Evolutionary conservation across 306 rosid species (phyloP).

Genomic region (Prinsepia uniflora): DNA sequence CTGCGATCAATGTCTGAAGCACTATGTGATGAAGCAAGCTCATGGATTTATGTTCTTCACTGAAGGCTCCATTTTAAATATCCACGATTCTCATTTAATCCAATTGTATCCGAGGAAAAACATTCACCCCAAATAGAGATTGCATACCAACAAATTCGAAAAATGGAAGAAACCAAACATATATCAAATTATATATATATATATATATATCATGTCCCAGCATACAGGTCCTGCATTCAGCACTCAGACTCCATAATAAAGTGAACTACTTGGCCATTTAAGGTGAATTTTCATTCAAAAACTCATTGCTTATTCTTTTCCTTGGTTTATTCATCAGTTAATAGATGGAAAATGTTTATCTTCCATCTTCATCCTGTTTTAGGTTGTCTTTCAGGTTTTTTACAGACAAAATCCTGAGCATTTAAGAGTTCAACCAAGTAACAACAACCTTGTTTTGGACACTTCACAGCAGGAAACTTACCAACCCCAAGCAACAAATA

Average conservation of each 20-base stretch:
- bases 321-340: not conserved
- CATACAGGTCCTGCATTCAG: not conserved
- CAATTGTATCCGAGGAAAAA: not conserved
- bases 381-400: not conserved
- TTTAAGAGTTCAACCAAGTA: not conserved
- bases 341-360: not conserved
- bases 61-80: conserved; percentile 40
- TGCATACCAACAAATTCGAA: not conserved
- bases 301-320: not conserved
- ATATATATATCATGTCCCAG: not conserved
- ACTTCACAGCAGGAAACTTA: not conserved
- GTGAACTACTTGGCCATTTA: not conserved
- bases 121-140: not conserved
- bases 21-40: conserved; percentile 54
- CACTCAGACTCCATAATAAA: not conserved
- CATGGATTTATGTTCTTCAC: conserved; percentile 46
- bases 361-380: not conserved
- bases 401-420: not conserved
- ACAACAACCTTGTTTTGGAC: not conserved
- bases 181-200: too few relatives aligned
- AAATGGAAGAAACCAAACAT: not conserved
- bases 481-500: not conserved
- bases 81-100: too few relatives aligned
- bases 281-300: not conserved
- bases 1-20: conserved; percentile 46